Conservation (phyloP, 2,329 filamentous ascomycete species). For the Arthroderma uncinatum region DNA sequence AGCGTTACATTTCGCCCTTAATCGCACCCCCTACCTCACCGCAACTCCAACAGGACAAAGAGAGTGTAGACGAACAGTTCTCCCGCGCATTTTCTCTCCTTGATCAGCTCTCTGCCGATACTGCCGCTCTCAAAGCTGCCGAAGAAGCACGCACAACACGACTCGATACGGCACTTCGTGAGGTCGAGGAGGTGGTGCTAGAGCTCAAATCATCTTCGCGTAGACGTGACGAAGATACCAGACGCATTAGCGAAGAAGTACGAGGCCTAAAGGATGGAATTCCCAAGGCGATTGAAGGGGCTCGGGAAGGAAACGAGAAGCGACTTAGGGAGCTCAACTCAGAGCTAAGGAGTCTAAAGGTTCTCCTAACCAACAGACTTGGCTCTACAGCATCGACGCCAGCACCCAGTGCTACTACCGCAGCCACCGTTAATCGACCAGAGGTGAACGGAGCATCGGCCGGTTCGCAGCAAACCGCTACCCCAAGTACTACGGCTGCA, state of each 20-base stretch:
- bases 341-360: slow-evolving; percentile 87
- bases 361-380: slow-evolving; percentile 59
- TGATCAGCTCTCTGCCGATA: slow-evolving; percentile 86
- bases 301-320: slow-evolving; percentile 72
- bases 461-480: slow-evolving; percentile 17
- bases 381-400: slow-evolving; percentile 22
- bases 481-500: slow-evolving; percentile 17
- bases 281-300: slow-evolving; percentile 75
- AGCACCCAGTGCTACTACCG: slow-evolving; percentile 20
- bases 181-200: slow-evolving; percentile 71
- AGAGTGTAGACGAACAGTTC: slow-evolving; percentile 84
- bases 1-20: slow-evolving; percentile 84
- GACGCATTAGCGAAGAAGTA: slow-evolving; percentile 77
- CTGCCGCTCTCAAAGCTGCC: slow-evolving; percentile 71
- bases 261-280: slow-evolving; percentile 71
- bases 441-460: slow-evolving; percentile 21
- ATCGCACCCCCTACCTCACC: slow-evolving; percentile 89
- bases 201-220: slow-evolving; percentile 73
- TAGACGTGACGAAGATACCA: slow-evolving; percentile 75
- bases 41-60: slow-evolving; percentile 88
- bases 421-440: slow-evolving; percentile 19
- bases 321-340: slow-evolving; percentile 72
- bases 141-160: slow-evolving; percentile 76
- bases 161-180: slow-evolving; percentile 67
- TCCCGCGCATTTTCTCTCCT: slow-evolving; percentile 82